Base-by-base conservation (phyloP, 768 basidiomycete species). In the Cyclocybe cylindracea region DNA sequence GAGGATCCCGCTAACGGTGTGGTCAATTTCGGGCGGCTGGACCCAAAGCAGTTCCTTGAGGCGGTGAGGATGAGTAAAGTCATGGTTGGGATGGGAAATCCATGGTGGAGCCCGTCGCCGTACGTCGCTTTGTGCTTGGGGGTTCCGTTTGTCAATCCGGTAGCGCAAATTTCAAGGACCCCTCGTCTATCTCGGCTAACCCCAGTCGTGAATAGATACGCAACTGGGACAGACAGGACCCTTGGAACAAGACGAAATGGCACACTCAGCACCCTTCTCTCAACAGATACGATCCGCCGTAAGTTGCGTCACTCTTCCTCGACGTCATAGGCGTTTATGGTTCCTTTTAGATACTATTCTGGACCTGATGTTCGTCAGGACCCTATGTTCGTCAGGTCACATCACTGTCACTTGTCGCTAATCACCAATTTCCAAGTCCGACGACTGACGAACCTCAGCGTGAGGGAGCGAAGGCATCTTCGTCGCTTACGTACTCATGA, bases 61-160 rank as follows among this genome's bases (percentile, higher is more conserved):
- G 49, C 66, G 11, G 59, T 71, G 19, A 54, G 59, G 5, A 61
- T 56, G 44, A 66, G 63, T 43, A 60, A 55, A 46, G 58, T 66
- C n/a, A 61, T 70, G 56, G 50, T 70, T 46, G 70, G 67, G 16
- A 59, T 69, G 34, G 64, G 63, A 7, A 56, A 51, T 31, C 67
- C 63, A 5, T 56, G 44, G 48, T 63, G 59, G 63, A 68, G 65
- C 46, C 67, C 67, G 10, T 61, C 61, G 2, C 70, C 70, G 0
- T 70, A 69, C 38, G 65, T 70, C 37, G 66, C 68, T n/a, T 53
- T 73, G 5, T 74, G 72, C 49, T 56, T 66, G 16, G 72, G 69
- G 2, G 68, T 74, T 4, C 69, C 71, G 8, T 72, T 72, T 51
- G 58, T 74, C n/a, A 71, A 74, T 51, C 72, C 71, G 1, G 64